phyloP scores from a whole-genome alignment of 495 filamentous ascomycete genomes.

The Aspergillus sclerotioniger region DNA sequence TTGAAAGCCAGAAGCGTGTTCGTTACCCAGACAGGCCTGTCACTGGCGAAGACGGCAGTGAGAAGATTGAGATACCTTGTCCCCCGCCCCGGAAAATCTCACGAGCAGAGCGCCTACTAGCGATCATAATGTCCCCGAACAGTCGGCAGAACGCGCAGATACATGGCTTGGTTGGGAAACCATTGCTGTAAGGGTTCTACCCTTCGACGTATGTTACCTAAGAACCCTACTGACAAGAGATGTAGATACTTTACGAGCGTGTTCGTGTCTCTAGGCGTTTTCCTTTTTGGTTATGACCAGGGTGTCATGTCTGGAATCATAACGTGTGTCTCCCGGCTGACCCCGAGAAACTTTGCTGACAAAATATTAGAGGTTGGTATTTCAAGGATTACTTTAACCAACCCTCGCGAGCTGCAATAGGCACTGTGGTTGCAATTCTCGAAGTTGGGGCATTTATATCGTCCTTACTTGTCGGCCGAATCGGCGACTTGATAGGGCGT shows the following conservation, averaged over 20 bases:
- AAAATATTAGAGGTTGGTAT: slow-evolving; percentile 64
- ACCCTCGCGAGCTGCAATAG: slow-evolving; percentile 77
- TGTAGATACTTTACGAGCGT: slow-evolving; percentile 93
- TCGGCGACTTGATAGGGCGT: slow-evolving; percentile 90
- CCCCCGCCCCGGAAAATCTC: slow-evolving; percentile 61
- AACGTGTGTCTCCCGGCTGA: slow-evolving; percentile 60
- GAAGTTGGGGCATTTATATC: slow-evolving; percentile 92
- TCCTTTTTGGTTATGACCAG: slow-evolving; percentile 98
- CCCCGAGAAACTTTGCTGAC: slow-evolving; percentile 11
- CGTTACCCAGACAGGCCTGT: slow-evolving; percentile 43
- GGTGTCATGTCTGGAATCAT: slow-evolving; percentile 99
- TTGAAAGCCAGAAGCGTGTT: slow-evolving; percentile 48
- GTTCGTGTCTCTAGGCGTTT: slow-evolving; percentile 96
- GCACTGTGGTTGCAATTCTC: slow-evolving; percentile 94
- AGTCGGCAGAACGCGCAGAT: slow-evolving; percentile 62
- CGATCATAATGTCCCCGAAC: slow-evolving; percentile 80
- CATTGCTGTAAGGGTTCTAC: slow-evolving; percentile 67
- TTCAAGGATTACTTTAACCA: slow-evolving; percentile 93
- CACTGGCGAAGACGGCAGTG: slow-evolving; percentile 54
- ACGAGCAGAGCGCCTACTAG: slow-evolving; percentile 64
- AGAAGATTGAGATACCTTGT: slow-evolving; percentile 79
- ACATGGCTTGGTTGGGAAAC: slow-evolving; percentile 92
- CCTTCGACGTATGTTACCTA: not conserved
- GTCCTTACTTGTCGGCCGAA: slow-evolving; percentile 80
- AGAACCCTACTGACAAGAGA: slow-evolving; percentile 30